A percentile compares a stretch with the other conserved stretches of the same genome.
Evolutionary conservation across 164 flowering plant genomes (phyloP).

Genomic region (Warburgia ugandensis): DNA sequence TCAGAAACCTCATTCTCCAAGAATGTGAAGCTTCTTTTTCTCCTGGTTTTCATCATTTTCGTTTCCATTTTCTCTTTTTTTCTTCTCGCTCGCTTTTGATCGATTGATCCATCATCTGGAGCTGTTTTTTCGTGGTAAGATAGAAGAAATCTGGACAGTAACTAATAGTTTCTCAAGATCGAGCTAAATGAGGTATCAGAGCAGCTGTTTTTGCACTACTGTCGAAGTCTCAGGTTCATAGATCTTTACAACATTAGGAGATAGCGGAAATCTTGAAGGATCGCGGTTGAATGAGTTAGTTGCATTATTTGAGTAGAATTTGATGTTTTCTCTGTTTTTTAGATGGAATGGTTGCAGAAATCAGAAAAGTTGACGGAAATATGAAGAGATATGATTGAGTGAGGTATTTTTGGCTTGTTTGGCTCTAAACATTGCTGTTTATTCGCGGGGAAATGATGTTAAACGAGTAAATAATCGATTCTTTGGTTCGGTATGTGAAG

Average conservation of each 20-base stretch:
- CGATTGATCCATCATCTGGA: background rate
- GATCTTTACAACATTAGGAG: no score
- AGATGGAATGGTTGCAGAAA: background rate
- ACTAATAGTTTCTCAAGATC: background rate
- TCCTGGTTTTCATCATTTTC: constrained; percentile 1
- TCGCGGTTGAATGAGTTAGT: background rate
- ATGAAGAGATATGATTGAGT: background rate
- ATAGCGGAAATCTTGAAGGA: background rate
- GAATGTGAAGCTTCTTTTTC: background rate
- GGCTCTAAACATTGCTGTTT: background rate
- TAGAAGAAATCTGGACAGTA: background rate
- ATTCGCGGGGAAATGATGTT: background rate
- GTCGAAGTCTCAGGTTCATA: no score
- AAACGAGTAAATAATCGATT: background rate
- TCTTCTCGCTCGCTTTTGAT: background rate
- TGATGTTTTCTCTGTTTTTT: background rate
- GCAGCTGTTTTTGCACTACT: no score
- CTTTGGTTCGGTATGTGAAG: background rate
- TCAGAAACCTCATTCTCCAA: background rate
- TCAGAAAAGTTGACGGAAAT: background rate
- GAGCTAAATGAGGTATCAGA: background rate
- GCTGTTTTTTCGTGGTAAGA: background rate
- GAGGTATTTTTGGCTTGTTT: constrained; percentile 4
- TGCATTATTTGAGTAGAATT: background rate
- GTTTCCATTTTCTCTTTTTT: background rate